These are phyloP conservation scores for Jatropha podagrica DNA, from an alignment of 441 rosid genomes.

Conservation along the genomic window DNA sequence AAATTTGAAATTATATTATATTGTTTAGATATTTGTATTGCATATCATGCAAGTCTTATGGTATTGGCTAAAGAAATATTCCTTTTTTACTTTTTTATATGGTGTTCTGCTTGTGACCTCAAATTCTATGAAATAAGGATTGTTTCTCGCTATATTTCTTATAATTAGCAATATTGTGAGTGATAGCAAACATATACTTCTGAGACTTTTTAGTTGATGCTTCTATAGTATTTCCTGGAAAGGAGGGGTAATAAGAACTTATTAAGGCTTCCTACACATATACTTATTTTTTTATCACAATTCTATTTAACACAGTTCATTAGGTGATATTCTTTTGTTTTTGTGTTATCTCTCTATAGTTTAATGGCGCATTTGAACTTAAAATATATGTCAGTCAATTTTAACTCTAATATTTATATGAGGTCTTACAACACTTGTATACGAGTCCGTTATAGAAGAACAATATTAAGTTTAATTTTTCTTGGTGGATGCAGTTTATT, in stretches of 20 bases:
- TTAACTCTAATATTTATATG: no score
- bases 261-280: conserved; percentile 2
- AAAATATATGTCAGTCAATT: conserved; percentile 10
- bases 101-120: not conserved
- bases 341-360: conserved; percentile 46
- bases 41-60: not conserved
- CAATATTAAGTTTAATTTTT: no score
- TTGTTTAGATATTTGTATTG: conserved; percentile 1
- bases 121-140: conserved; percentile 19
- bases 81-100: not conserved
- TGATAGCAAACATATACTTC: conserved; percentile 72
- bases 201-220: conserved; percentile 90
- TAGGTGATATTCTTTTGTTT: conserved; percentile 12
- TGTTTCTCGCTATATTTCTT: conserved; percentile 18
- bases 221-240: conserved; percentile 89
- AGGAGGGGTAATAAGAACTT: conserved; percentile 72
- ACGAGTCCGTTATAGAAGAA: no score
- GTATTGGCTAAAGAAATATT: not conserved
- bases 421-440: no score
- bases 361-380: conserved; percentile 75
- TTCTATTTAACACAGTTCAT: conserved; percentile 7
- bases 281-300: not conserved
- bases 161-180: conserved; percentile 90
- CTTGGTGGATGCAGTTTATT: no score
- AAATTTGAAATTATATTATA: not conserved